Evolutionary conservation across 2,329 filamentous ascomycete genomes (phyloP).

Genomic region (Fusarium sp.): DNA sequence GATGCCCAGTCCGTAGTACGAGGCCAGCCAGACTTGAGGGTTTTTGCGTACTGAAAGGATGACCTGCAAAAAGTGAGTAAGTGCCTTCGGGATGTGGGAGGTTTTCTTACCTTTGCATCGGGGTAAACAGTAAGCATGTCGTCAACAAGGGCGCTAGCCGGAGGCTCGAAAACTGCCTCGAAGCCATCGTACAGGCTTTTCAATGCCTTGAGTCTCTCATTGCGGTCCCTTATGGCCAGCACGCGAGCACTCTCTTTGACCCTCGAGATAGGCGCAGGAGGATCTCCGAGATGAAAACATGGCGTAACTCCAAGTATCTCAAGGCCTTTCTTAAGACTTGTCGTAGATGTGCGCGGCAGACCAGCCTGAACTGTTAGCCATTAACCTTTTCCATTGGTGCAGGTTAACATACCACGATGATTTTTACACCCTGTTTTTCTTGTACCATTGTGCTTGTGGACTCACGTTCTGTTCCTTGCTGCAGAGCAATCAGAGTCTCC

Average conservation of each 20-base stretch:
- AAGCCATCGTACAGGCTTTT: conserved; percentile 35
- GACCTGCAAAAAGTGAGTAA: conserved; percentile 13
- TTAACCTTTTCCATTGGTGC: not conserved
- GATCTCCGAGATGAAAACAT: conserved; percentile 40
- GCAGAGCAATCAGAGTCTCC: not conserved
- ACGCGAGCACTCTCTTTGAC: conserved; percentile 39
- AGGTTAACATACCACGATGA: conserved; percentile 32
- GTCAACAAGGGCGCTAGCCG: conserved; percentile 34
- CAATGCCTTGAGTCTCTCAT: conserved; percentile 33
- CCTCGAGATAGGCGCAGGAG: conserved; percentile 28
- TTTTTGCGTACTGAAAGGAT: conserved; percentile 37
- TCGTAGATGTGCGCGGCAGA: conserved; percentile 34
- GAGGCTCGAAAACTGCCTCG: conserved; percentile 39
- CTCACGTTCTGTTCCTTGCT: not conserved
- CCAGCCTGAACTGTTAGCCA: conserved; percentile 23
- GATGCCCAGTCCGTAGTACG: conserved; percentile 36
- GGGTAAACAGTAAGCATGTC: conserved; percentile 37
- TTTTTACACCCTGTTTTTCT: conserved; percentile 22
- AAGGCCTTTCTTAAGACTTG: conserved; percentile 39
- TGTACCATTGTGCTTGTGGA: conserved; percentile 11
- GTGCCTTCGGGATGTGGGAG: fast-evolving
- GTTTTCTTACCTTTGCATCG: conserved; percentile 23
- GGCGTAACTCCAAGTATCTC: conserved; percentile 31
- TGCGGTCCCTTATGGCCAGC: conserved; percentile 25
- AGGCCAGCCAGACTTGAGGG: conserved; percentile 38